phyloP scores from a whole-genome alignment of 2,329 filamentous ascomycete genomes.

The Aspergillus sp. region DNA sequence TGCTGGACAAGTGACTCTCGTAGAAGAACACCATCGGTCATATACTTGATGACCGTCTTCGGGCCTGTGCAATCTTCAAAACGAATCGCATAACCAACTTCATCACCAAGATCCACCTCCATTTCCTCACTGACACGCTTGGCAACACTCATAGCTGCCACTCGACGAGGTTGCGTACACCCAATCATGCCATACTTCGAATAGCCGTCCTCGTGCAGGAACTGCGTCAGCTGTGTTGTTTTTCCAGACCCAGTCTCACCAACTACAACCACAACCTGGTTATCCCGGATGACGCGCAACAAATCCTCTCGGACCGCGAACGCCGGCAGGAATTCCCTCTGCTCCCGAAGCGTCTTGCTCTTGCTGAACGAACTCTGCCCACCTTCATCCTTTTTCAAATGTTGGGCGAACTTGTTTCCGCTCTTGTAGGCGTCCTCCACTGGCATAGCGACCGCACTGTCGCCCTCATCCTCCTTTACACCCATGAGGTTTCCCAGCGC shows the following conservation, averaged over 20 bases:
- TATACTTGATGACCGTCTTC: slow-evolving; percentile 96
- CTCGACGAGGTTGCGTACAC: slow-evolving; percentile 93
- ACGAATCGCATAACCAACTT: slow-evolving; percentile 94
- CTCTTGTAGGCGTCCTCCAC: slow-evolving; percentile 69
- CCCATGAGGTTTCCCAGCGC: slow-evolving; percentile 94
- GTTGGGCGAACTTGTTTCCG: slow-evolving; percentile 80
- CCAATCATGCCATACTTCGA: slow-evolving; percentile 85
- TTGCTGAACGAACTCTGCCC: slow-evolving; percentile 87
- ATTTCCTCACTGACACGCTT: slow-evolving; percentile 99
- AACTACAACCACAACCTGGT: slow-evolving; percentile 95
- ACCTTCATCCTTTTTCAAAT: slow-evolving; percentile 83
- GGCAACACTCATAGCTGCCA: slow-evolving; percentile 97
- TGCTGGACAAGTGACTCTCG: slow-evolving; percentile 90
- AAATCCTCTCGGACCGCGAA: slow-evolving; percentile 96
- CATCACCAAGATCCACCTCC: slow-evolving; percentile 84
- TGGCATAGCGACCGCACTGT: slow-evolving; percentile 78
- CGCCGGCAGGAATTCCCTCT: slow-evolving; percentile 88
- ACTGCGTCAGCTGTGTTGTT: slow-evolving; percentile 95
- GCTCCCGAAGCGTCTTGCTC: slow-evolving; percentile 85
- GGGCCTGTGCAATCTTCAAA: slow-evolving; percentile 98
- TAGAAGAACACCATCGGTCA: slow-evolving; percentile 95
- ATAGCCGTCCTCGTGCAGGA: slow-evolving; percentile 93
- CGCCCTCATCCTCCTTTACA: slow-evolving; percentile 83
- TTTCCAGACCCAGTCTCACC: slow-evolving; percentile 97
- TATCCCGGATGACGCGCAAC: slow-evolving; percentile 87